phyloP scores from a whole-genome alignment of 2,329 filamentous ascomycete species.

The Fusarium agapanthi region DNA sequence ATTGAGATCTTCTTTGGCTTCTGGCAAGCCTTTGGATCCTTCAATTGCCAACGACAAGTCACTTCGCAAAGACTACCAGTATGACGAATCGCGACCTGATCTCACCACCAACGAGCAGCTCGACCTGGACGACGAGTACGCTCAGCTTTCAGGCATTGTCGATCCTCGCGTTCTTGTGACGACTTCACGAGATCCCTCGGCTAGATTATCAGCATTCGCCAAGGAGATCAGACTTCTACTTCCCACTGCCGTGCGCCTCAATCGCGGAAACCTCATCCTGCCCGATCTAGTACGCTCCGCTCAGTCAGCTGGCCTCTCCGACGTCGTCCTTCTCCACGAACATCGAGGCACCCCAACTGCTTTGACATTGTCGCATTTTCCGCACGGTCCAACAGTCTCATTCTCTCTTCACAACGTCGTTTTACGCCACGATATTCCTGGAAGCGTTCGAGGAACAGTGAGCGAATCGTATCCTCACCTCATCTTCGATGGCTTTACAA shows the following conservation, averaged over 20 bases:
- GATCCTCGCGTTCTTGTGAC: slow-evolving; percentile 91
- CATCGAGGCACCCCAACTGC: slow-evolving; percentile 93
- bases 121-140: slow-evolving; percentile 89
- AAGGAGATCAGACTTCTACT: slow-evolving; percentile 89
- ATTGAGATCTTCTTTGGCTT: slow-evolving; percentile 84
- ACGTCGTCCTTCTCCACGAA: slow-evolving; percentile 89
- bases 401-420: slow-evolving; percentile 95
- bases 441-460: slow-evolving; percentile 85
- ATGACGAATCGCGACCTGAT: slow-evolving; percentile 83
- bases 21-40: slow-evolving; percentile 85
- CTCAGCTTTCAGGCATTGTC: slow-evolving; percentile 86
- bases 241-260: slow-evolving; percentile 86
- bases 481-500: slow-evolving; percentile 93
- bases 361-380: slow-evolving; percentile 85
- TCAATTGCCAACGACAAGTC: slow-evolving; percentile 86
- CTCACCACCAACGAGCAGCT: slow-evolving; percentile 73
- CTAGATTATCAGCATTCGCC: slow-evolving; percentile 85
- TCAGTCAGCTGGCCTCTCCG: slow-evolving; percentile 80
- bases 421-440: slow-evolving; percentile 90
- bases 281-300: slow-evolving; percentile 86
- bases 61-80: slow-evolving; percentile 88
- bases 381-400: slow-evolving; percentile 81
- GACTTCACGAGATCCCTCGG: slow-evolving; percentile 87
- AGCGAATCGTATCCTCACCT: slow-evolving; percentile 93
- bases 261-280: slow-evolving; percentile 89